Conservation (phyloP, 805 yeast genomes). For the Wickerhamiella bombiphila region DNA sequence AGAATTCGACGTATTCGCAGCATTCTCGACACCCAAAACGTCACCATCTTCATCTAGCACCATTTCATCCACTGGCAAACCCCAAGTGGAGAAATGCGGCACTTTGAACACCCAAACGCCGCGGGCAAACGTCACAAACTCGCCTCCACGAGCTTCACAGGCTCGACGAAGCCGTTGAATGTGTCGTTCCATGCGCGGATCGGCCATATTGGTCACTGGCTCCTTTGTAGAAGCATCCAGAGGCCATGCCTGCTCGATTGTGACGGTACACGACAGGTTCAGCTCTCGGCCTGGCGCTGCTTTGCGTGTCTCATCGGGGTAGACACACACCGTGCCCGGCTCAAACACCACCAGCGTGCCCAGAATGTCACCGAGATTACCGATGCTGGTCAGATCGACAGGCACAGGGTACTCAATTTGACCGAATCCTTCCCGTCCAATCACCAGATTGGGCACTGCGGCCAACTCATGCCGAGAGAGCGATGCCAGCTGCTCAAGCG, state of each 20-base stretch:
- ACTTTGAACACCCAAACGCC: constrained; percentile 72
- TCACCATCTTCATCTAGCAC: constrained; percentile 16
- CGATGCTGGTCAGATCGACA: constrained; percentile 58
- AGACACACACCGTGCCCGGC: constrained; percentile 46
- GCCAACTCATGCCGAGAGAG: constrained; percentile 44
- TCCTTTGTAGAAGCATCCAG: constrained; percentile 35
- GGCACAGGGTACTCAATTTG: constrained; percentile 52
- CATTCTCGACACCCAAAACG: constrained; percentile 1
- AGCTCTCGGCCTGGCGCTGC: constrained; percentile 62
- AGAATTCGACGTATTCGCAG: background rate
- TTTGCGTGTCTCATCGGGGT: constrained; percentile 45
- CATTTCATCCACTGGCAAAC: constrained; percentile 32
- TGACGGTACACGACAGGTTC: constrained; percentile 55
- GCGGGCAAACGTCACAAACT: constrained; percentile 58
- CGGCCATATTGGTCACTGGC: constrained; percentile 57
- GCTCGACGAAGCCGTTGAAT: constrained; percentile 32
- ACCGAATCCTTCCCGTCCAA: constrained; percentile 68
- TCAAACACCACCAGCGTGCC: constrained; percentile 52
- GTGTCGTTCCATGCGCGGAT: constrained; percentile 40
- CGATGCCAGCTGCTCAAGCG: constrained; percentile 43
- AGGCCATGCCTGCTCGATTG: constrained; percentile 68
- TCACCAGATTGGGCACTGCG: constrained; percentile 42
- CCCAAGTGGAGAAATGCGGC: constrained; percentile 91
- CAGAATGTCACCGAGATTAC: constrained; percentile 43
- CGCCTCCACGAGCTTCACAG: constrained; percentile 50